phyloP scores from a whole-genome alignment of 208 protist genomes.

The Trichomonas vaginalis region DNA sequence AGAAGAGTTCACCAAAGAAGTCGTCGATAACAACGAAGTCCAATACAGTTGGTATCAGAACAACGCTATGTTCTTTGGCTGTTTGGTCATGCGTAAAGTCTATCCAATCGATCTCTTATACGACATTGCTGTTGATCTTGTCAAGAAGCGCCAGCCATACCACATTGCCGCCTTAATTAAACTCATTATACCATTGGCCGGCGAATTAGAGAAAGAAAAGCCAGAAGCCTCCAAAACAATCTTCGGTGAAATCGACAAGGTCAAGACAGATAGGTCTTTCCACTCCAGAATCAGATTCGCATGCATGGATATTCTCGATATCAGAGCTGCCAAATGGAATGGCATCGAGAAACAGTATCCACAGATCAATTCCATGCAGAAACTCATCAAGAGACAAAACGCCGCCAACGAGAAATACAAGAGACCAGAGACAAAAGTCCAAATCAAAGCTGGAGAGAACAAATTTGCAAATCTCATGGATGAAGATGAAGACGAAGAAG shows the following conservation, averaged over 20 bases:
- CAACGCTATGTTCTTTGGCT: neutral
- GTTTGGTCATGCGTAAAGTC: neutral
- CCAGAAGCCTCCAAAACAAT: neutral
- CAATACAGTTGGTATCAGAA: neutral
- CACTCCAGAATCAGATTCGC: neutral
- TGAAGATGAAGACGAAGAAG: neutral
- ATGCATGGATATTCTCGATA: neutral
- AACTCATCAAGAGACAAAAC: neutral
- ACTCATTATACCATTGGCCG: neutral
- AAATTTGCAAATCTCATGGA: neutral
- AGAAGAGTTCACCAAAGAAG: neutral
- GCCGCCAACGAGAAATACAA: neutral
- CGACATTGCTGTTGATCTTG: neutral
- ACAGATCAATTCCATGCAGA: neutral
- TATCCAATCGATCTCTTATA: neutral
- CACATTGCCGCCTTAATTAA: neutral
- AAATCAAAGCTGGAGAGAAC: neutral
- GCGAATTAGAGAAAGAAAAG: neutral
- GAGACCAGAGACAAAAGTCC: neutral
- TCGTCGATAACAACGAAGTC: neutral
- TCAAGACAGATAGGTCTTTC: neutral
- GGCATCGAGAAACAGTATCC: neutral
- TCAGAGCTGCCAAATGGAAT: neutral
- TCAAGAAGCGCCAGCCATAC: neutral
- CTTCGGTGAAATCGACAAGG: neutral